These are phyloP conservation scores for Kwoniella sp. DNA, from an alignment of 768 basidiomycete species.

Conservation along the genomic window DNA sequence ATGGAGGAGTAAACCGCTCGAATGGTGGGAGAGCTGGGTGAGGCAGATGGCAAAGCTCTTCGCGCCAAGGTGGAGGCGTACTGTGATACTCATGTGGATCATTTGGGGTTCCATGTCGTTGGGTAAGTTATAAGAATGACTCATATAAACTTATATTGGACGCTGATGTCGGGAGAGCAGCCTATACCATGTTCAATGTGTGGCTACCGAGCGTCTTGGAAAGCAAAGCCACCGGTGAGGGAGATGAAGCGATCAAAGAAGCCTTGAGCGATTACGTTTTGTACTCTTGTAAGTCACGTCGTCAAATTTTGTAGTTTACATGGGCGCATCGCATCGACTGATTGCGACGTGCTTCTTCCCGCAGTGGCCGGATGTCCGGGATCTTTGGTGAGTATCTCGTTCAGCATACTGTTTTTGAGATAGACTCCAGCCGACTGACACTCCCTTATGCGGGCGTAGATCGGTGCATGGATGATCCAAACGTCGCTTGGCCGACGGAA, in stretches of 20 bases:
- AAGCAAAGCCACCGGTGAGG: constrained; percentile 41
- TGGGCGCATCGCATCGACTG: background rate
- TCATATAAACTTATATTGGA: no score
- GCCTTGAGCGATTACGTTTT: constrained; percentile 50
- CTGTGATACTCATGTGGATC: constrained; percentile 54
- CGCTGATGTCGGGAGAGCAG: constrained; percentile 11
- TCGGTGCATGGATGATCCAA: constrained; percentile 55
- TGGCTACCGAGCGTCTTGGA: constrained; percentile 55
- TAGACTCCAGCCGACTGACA: no score
- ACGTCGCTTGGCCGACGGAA: constrained; percentile 48
- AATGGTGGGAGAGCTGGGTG: constrained; percentile 36
- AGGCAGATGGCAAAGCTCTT: constrained; percentile 47
- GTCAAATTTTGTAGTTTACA: background rate
- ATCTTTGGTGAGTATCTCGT: constrained; percentile 40
- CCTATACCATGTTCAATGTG: constrained; percentile 54
- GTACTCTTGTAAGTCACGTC: constrained; percentile 42
- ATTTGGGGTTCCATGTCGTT: constrained; percentile 55
- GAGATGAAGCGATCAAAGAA: constrained; percentile 43
- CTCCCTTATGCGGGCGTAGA: no score
- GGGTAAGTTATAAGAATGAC: constrained; percentile 30
- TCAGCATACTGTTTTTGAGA: no score
- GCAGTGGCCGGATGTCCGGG: constrained; percentile 53
- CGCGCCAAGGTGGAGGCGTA: constrained; percentile 49
- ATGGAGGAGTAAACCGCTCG: constrained; percentile 15
- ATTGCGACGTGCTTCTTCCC: background rate